Percentiles rank a stretch among this genome's conserved stretches.
Conservation (phyloP, 345 rosid species). For the Rhodamnia rubescens region DNA sequence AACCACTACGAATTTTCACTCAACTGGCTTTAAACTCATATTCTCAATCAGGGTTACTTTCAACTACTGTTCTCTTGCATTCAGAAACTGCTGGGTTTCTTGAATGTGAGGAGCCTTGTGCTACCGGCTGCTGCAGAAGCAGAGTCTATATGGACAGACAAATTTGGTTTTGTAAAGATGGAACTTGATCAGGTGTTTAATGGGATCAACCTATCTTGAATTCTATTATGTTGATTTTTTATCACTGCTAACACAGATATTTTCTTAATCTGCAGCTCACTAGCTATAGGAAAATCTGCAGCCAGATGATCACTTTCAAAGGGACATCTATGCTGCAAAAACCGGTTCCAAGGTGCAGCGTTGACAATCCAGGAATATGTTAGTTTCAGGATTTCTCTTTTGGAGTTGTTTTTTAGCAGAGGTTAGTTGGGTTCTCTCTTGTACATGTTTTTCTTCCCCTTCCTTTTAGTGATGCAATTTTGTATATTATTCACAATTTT, state of each 20-base stretch:
- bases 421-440: neutral
- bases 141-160: conserved; percentile 35
- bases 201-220: neutral
- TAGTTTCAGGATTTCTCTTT: neutral
- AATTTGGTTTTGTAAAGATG: conserved; percentile 25
- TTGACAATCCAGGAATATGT: neutral
- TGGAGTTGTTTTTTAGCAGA: neutral
- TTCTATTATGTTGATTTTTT: neutral
- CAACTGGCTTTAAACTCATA: neutral
- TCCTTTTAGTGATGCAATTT: neutral
- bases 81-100: conserved; percentile 25
- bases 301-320: conserved; percentile 17
- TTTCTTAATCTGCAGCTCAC: conserved; percentile 2
- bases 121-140: conserved; percentile 52
- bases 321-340: conserved; percentile 19
- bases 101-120: conserved; percentile 24
- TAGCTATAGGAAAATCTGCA: conserved; percentile 7
- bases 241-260: neutral
- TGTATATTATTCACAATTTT: neutral
- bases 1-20: neutral
- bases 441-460: neutral
- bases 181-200: conserved; percentile 18
- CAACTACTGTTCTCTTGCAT: conserved; percentile 33
- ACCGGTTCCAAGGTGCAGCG: neutral
- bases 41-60: conserved; percentile 25